These are phyloP conservation scores for Psidium guajava DNA, from an alignment of 345 rosid species.

Conservation along the genomic window DNA sequence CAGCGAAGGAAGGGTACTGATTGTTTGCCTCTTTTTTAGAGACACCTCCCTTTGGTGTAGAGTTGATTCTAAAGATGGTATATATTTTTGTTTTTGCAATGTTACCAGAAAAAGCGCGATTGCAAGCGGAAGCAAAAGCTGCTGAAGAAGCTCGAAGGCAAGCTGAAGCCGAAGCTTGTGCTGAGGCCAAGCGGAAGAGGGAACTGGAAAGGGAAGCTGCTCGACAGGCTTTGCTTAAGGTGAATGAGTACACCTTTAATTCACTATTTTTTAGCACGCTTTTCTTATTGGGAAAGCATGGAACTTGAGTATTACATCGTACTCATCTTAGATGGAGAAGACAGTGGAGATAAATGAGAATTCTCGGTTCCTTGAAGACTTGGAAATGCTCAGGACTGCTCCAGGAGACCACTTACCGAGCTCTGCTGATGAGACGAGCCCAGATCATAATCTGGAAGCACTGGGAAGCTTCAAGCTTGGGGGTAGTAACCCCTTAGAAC, in stretches of 20 bases:
- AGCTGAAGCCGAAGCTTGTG: slow-evolving; percentile 89
- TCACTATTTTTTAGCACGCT: neutral
- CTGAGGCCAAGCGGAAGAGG: slow-evolving; percentile 71
- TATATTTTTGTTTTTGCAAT: neutral
- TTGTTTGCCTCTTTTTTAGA: neutral
- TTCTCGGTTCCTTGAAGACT: slow-evolving; percentile 70
- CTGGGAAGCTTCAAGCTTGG: slow-evolving; percentile 71
- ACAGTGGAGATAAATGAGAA: slow-evolving; percentile 93
- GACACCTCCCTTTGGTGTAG: neutral
- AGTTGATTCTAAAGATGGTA: neutral
- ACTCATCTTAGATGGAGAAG: slow-evolving; percentile 60
- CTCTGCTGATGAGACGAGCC: slow-evolving; percentile 56
- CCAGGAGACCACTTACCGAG: slow-evolving; percentile 50
- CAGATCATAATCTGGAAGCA: slow-evolving; percentile 43
- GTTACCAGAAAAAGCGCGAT: slow-evolving; percentile 70
- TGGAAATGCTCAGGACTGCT: slow-evolving; percentile 77
- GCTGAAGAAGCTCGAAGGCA: slow-evolving; percentile 80
- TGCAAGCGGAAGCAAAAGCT: slow-evolving; percentile 89
- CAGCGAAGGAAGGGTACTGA: slow-evolving; percentile 61
- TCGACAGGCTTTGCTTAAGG: slow-evolving; percentile 78
- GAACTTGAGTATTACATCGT: slow-evolving; percentile 4
- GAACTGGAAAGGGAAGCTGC: slow-evolving; percentile 93
- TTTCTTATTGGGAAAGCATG: neutral
- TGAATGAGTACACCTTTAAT: slow-evolving; percentile 5
- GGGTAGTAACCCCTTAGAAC: slow-evolving; percentile 80